phyloP scores from a whole-genome alignment of 176 grass and related monocot species.

The Zea mays region Zm-B73-REFERENCE-NAM-5.0 NC_050096.1:9518001-9518500 shows the following conservation, averaged over 20 bases:
- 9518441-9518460: conserved; percentile 5
- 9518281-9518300: conserved; percentile 98
- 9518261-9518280: conserved; percentile 99
- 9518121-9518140: conserved; percentile 18
- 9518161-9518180: conserved; percentile 88
- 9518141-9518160: conserved; percentile 67
- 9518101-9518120: conserved; percentile 26
- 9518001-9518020: background rate
- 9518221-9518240: conserved; percentile 91
- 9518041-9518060: background rate
- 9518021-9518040: background rate
- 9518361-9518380: conserved; percentile 78
- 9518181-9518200: conserved; percentile 85
- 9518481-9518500: conserved; percentile 12
- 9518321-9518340: conserved; percentile 92
- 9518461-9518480: conserved; percentile 23
- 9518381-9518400: conserved; percentile 24
- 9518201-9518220: conserved; percentile 98
- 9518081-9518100: conserved; percentile 5
- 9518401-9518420: conserved; percentile 16
- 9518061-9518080: conserved; percentile 8
- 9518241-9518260: conserved; percentile 87
- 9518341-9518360: conserved; percentile 96
- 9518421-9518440: conserved; percentile 22
- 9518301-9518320: conserved; percentile 98